Evolutionary conservation across 2,329 filamentous ascomycete genomes (phyloP).

Genomic region (Mycogone perniciosa): DNA sequence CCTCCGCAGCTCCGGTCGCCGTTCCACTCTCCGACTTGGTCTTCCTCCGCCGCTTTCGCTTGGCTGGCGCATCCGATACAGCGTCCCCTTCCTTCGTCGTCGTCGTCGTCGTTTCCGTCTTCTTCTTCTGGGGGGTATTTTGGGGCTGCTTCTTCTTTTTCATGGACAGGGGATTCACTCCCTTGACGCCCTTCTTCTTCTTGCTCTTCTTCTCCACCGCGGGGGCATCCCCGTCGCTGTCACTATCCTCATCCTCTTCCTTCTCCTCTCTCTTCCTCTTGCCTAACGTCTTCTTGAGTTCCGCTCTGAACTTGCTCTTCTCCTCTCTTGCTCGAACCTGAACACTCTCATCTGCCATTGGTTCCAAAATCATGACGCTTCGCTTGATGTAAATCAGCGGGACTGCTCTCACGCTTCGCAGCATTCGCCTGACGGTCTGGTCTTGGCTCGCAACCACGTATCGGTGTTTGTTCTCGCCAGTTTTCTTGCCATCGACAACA

Average conservation of each 20-base stretch:
- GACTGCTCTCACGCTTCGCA: conserved; percentile 64
- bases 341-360: conserved; percentile 64
- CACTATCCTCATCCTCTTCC: conserved; percentile 27
- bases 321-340: conserved; percentile 62
- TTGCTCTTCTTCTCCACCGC: conserved; percentile 19
- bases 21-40: conserved; percentile 20
- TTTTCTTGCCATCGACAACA: conserved; percentile 73
- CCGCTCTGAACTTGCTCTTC: conserved; percentile 65
- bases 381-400: conserved; percentile 73
- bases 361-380: conserved; percentile 66
- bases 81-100: conserved; percentile 16
- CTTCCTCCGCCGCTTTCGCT: conserved; percentile 28
- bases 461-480: conserved; percentile 66
- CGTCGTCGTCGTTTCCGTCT: conserved; percentile 31
- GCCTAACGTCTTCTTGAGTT: conserved; percentile 48
- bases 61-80: conserved; percentile 21
- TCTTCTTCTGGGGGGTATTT: conserved; percentile 19
- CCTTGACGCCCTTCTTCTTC: conserved; percentile 53
- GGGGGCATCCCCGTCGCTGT: conserved; percentile 30
- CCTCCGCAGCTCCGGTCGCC: conserved; percentile 13
- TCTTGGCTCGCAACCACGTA: conserved; percentile 76
- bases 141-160: conserved; percentile 52
- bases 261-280: conserved; percentile 48
- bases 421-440: conserved; percentile 51
- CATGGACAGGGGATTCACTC: conserved; percentile 65